A percentile compares a stretch with the other conserved stretches of the same genome.
Evolutionary conservation across 2,329 filamentous ascomycete species (phyloP).

Genomic region (Aspergillus nomiae): DNA sequence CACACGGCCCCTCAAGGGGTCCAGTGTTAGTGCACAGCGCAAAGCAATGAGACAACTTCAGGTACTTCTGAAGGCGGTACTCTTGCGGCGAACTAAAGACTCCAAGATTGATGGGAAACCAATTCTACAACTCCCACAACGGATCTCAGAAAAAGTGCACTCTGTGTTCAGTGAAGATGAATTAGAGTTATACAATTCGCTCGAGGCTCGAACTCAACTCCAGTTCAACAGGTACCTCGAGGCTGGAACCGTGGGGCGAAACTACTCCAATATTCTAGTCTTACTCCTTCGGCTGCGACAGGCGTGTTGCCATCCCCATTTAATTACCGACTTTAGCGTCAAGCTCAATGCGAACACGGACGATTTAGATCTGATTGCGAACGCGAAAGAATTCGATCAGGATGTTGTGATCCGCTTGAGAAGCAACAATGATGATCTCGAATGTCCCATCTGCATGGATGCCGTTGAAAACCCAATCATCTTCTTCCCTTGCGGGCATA

Average conservation of each 20-base stretch:
- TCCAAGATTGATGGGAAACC: conserved; percentile 78
- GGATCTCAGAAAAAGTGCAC: conserved; percentile 62
- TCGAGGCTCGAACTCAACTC: conserved; percentile 68
- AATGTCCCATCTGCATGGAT: conserved; percentile 84
- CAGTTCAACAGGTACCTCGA: conserved; percentile 77
- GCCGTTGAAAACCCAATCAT: conserved; percentile 72
- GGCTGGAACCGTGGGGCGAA: conserved; percentile 66
- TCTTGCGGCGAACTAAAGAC: conserved; percentile 80
- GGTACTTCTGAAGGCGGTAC: conserved; percentile 73
- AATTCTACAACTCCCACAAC: conserved; percentile 68
- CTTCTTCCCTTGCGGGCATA: conserved; percentile 81
- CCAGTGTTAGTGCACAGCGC: conserved; percentile 33
- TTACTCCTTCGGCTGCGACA: conserved; percentile 78
- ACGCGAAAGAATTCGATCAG: conserved; percentile 62
- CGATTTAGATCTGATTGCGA: conserved; percentile 59
- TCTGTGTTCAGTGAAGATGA: conserved; percentile 70
- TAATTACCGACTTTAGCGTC: conserved; percentile 67
- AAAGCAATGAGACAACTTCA: conserved; percentile 71
- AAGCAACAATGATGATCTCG: conserved; percentile 62
- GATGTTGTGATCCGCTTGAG: conserved; percentile 70
- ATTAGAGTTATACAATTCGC: conserved; percentile 62
- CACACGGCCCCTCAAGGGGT: conserved; percentile 53
- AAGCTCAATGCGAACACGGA: conserved; percentile 50
- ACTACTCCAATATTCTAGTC: conserved; percentile 80
- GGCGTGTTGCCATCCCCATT: conserved; percentile 74